Base-by-base conservation (phyloP, 1,139 yeast species). In the Protomyces inouyei region DNA sequence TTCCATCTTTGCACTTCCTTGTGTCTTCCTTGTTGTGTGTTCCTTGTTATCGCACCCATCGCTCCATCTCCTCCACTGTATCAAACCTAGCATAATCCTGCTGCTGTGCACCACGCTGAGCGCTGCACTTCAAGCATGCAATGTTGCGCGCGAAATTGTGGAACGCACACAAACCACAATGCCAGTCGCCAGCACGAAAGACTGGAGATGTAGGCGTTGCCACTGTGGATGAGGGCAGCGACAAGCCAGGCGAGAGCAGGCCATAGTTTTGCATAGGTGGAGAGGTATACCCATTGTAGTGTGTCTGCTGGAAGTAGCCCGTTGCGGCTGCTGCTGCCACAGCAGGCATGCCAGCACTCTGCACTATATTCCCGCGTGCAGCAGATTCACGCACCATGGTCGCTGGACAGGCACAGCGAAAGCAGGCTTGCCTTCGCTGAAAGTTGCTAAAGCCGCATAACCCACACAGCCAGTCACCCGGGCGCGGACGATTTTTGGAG, bases 381-480 rank as follows among this genome's bases (percentile, higher is more conserved):
- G 8, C 18, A 9, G 48, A n/a, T 2, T 16, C 21, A 12, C 21
- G 23, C 3, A 43, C 14, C 12, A 18, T 37, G 18, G 67, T 57
- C n/a, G 89, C 88, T 2, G 97, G 96, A 76, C 87, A 90, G 1
- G 93, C 86, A 73, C 98, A 92, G 69, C 97, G 81, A 78, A 91
- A 90, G 76, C 98, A 92, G 3, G 96, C 96, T 1, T 95, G 88
- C 75, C 98, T 83, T 72, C 97, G 83, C 76, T 92, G 98, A 76
- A 92, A 92, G 73, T 92, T 92, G 46, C 96, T 88, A 73, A 92
- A 92, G 0, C 97, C 97, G 78, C 98, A 92, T 5, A 93, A 86
- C 18, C 97, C 96, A 76, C 98, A 92, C 6, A 89, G 88, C 98
- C 98, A 92, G 73, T 92, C 98, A 28, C 98, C 98, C 0, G 97